Conservation (phyloP, 768 basidiomycete genomes). For the Russula sp. region DNA sequence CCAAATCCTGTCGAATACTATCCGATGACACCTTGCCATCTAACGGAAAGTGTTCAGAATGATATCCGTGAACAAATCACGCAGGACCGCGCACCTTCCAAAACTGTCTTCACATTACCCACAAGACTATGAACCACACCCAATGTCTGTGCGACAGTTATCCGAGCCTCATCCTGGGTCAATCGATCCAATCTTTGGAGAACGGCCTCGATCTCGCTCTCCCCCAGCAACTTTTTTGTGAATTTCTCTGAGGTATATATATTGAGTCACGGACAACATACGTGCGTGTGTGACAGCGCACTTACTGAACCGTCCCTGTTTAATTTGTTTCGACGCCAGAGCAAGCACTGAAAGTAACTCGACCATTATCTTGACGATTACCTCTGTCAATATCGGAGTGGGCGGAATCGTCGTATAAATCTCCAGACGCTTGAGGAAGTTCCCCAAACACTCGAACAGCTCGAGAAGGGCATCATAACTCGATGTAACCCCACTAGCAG, state of each 20-base stretch:
- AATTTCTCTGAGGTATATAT: background rate
- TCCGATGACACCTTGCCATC: background rate
- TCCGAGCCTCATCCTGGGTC: conserved; percentile 3
- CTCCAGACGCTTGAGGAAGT: background rate
- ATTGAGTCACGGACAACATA: background rate
- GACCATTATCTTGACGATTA: conserved; percentile 2
- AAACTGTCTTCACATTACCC: background rate
- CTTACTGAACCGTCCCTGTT: conserved; percentile 14
- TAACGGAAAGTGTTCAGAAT: background rate
- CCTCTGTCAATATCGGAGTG: background rate
- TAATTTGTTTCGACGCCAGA: conserved; percentile 5
- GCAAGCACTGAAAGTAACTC: background rate
- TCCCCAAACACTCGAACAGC: background rate
- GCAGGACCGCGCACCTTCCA: background rate
- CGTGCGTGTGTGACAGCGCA: too few relatives aligned
- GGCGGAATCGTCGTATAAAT: background rate
- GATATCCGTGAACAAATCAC: background rate
- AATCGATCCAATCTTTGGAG: background rate
- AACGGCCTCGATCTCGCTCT: conserved; percentile 4
- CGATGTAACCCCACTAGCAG: background rate
- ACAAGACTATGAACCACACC: background rate
- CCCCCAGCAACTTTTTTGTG: background rate
- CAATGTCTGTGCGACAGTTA: conserved; percentile 1
- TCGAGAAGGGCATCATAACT: conserved; percentile 13
- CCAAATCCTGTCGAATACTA: background rate